Percentiles rank a stretch among this genome's conserved stretches.
These are phyloP conservation scores for Ramalina peruviana DNA, from an alignment of 495 filamentous ascomycete species.

Conservation along the genomic window DNA sequence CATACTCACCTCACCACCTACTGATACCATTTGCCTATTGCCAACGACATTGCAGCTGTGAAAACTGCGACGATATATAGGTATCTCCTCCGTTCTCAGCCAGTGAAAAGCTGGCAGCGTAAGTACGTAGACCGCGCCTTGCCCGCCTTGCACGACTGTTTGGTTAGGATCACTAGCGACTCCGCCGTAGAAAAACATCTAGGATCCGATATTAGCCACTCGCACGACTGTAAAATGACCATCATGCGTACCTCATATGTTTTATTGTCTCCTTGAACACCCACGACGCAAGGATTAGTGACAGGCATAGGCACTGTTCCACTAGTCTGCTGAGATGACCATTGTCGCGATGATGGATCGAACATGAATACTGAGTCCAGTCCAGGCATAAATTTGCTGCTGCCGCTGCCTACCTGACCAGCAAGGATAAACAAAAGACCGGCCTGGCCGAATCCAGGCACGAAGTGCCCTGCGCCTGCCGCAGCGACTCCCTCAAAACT, in stretches of 20 bases:
- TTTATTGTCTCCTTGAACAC: constrained; percentile 17
- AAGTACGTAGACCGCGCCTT: constrained; percentile 24
- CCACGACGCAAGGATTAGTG: constrained; percentile 18
- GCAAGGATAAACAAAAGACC: constrained; percentile 26
- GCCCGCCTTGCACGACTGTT: neutral
- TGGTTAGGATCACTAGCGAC: constrained; percentile 9
- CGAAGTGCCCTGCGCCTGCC: constrained; percentile 18
- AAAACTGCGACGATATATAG: constrained; percentile 8
- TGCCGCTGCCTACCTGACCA: constrained; percentile 14
- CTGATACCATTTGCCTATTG: constrained; percentile 26
- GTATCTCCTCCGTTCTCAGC: constrained; percentile 15
- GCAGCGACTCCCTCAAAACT: constrained; percentile 17
- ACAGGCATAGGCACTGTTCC: constrained; percentile 15
- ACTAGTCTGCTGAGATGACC: constrained; percentile 21
- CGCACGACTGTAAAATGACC: constrained; percentile 16
- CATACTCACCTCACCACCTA: constrained; percentile 17
- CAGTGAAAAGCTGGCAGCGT: constrained; percentile 29
- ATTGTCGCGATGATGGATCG: constrained; percentile 22
- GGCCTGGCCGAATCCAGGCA: constrained; percentile 22
- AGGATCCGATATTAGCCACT: neutral
- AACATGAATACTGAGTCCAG: constrained; percentile 20
- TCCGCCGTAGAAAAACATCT: constrained; percentile 1
- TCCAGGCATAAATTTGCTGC: constrained; percentile 3
- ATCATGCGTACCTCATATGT: constrained; percentile 22
- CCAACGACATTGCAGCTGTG: constrained; percentile 23